Evolutionary conservation across 1,139 yeast genomes (phyloP).

Genomic region (Geotrichum phurueaensis): DNA sequence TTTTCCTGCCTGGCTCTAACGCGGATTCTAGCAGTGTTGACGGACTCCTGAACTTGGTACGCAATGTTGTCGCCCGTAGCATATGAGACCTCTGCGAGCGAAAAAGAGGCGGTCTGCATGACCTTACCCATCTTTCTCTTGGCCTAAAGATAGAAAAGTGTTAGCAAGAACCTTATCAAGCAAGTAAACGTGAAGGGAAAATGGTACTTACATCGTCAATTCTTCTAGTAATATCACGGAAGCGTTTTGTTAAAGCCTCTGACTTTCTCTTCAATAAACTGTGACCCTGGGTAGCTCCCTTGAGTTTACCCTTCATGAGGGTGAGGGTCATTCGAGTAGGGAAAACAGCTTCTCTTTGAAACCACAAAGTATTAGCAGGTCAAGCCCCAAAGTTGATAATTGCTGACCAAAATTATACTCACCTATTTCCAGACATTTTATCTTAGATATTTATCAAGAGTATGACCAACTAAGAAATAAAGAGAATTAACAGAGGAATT

Average conservation of each 20-base stretch:
- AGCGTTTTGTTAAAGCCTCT: conserved; percentile 92
- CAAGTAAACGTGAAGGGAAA: neutral
- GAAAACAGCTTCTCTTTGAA: conserved; percentile 48
- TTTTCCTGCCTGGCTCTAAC: conserved; percentile 91
- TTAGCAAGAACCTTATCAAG: neutral
- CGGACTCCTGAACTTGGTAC: conserved; percentile 93
- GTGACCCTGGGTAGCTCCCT: conserved; percentile 97
- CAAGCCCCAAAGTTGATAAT: neutral
- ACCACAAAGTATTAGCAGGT: neutral
- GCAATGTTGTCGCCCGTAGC: conserved; percentile 96
- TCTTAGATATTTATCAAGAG: neutral
- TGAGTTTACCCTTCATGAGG: conserved; percentile 87
- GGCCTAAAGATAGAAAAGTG: conserved; percentile 38
- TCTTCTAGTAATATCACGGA: conserved; percentile 89
- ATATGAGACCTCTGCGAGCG: conserved; percentile 92
- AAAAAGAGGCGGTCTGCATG: conserved; percentile 97
- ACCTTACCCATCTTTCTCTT: conserved; percentile 97
- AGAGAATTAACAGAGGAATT: neutral
- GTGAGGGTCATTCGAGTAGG: conserved; percentile 98
- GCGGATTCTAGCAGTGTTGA: conserved; percentile 77
- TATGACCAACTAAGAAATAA: neutral
- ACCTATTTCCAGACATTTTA: conserved; percentile 17
- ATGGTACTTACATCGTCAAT: conserved; percentile 62
- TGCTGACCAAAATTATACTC: neutral
- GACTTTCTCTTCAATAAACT: conserved; percentile 89